These are phyloP conservation scores for Echium plantagineum DNA, from an alignment of 257 asterid species.

Conservation along the genomic window DNA sequence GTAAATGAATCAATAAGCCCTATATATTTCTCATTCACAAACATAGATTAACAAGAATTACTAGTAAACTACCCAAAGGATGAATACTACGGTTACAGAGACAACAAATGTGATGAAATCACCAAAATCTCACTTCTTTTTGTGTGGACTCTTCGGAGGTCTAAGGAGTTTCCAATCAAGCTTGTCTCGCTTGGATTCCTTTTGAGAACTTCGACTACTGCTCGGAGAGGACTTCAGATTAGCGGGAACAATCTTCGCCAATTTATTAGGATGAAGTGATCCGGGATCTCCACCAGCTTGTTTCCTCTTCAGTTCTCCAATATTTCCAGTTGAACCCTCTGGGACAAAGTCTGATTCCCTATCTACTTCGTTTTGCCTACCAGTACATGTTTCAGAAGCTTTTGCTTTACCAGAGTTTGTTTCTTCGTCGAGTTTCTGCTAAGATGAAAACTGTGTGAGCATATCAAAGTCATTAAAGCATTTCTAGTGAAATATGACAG, in stretches of 20 bases:
- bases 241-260: constrained; percentile 22
- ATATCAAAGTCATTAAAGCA: constrained; percentile 2
- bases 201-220: constrained; percentile 30
- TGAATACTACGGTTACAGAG: neutral
- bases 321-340: constrained; percentile 20
- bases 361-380: constrained; percentile 29
- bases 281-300: constrained; percentile 25
- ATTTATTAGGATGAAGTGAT: constrained; percentile 29
- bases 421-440: constrained; percentile 65
- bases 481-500: constrained; percentile 3
- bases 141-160: constrained; percentile 55
- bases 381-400: constrained; percentile 43
- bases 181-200: constrained; percentile 46
- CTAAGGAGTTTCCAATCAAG: constrained; percentile 74
- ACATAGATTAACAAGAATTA: neutral
- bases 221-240: constrained; percentile 24
- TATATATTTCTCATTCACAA: too few relatives aligned
- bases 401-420: constrained; percentile 30
- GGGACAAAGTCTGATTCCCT: constrained; percentile 34
- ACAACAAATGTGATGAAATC: constrained; percentile 7
- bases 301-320: constrained; percentile 49
- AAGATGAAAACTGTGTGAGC: constrained; percentile 27
- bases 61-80: neutral
- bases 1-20: neutral
- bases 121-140: constrained; percentile 25